Base-by-base conservation (phyloP, 345 rosid genomes). In the Sapria himalayana region DNA sequence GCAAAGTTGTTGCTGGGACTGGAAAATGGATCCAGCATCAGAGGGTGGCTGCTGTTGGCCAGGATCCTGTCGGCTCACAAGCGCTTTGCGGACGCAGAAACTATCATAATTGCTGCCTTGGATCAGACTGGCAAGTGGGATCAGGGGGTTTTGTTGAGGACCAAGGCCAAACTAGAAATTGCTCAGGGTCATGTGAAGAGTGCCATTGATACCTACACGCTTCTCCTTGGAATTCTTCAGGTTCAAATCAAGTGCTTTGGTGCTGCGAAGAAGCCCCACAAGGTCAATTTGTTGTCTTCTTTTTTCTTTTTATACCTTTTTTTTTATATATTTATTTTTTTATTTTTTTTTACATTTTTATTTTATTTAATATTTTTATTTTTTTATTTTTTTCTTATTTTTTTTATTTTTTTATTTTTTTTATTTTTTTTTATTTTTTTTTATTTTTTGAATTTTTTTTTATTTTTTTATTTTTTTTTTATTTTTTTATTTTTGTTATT, bases 91-190 rank as follows among this genome's bases (percentile, higher is more conserved):
- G 81, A 72, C 27, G 81, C 79, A 9, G 94, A 74, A 64, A 60
- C 51, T 5, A 50, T 74, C 15, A 59, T 72, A 15, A 61, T 39
- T 46, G 76, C 73, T 3, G 91, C 81, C 11, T 55, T 81, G 55
- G 78, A 78, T 9, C 78, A 77, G 52, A 70, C 79, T 25, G 76
- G 70, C 35, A 72, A 66, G 51, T 81, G 81, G 91, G 85, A 77
- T 36, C 91, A 81, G 27, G 85, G 85, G 57, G 85, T 72, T 48
- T 60, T 81, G 43, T 62, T 81, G 73, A 70, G 73, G 58, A 60
- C 81, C 45, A 73, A 66, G 50, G 91, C 94, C 7, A 81, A 66
- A 55, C 56, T 81, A 51, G 78, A 77, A 51, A 51, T 81, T 45
- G 76, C 85, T 14, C 78, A 64, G 51, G 73, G 81, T 37, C 70